Conservation (phyloP, 805 yeast species). For the Peterozyma xylosa region DNA sequence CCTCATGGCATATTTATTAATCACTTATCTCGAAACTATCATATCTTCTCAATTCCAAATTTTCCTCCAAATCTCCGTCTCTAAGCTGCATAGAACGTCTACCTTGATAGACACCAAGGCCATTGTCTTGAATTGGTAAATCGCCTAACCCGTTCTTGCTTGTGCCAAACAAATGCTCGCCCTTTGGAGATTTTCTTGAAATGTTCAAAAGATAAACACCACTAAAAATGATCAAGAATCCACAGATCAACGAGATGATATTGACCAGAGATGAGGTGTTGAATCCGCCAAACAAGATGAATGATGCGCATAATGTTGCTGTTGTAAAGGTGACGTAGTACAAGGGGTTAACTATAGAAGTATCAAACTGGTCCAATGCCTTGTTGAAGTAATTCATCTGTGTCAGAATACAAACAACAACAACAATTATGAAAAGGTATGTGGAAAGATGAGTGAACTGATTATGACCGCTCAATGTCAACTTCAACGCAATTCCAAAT, state of each 20-base stretch:
- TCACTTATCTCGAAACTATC: slow-evolving; percentile 51
- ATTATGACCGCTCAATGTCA: slow-evolving; percentile 78
- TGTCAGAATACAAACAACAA: slow-evolving; percentile 73
- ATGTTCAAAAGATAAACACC: slow-evolving; percentile 82
- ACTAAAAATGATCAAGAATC: slow-evolving; percentile 78
- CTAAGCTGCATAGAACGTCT: slow-evolving; percentile 68
- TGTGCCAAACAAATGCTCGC: slow-evolving; percentile 32
- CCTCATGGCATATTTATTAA: slow-evolving; percentile 23
- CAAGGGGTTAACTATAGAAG: slow-evolving; percentile 84
- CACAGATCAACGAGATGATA: slow-evolving; percentile 73
- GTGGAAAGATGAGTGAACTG: slow-evolving; percentile 84
- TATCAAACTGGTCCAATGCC: slow-evolving; percentile 89
- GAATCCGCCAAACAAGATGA: slow-evolving; percentile 79
- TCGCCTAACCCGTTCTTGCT: slow-evolving; percentile 52
- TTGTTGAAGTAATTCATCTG: slow-evolving; percentile 94
- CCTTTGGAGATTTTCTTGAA: slow-evolving; percentile 52
- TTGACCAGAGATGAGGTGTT: slow-evolving; percentile 76
- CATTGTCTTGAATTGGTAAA: slow-evolving; percentile 72
- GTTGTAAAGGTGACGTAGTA: slow-evolving; percentile 91
- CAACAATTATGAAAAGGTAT: slow-evolving; percentile 71
- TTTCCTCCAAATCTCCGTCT: slow-evolving; percentile 38
- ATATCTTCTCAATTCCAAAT: slow-evolving; percentile 49
- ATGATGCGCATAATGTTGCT: slow-evolving; percentile 78
- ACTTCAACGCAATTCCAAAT: slow-evolving; percentile 83
- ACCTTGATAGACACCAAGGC: slow-evolving; percentile 65